These are phyloP conservation scores for Moricandia moricandioides DNA, from an alignment of 345 rosid genomes.

Conservation along the genomic window DNA sequence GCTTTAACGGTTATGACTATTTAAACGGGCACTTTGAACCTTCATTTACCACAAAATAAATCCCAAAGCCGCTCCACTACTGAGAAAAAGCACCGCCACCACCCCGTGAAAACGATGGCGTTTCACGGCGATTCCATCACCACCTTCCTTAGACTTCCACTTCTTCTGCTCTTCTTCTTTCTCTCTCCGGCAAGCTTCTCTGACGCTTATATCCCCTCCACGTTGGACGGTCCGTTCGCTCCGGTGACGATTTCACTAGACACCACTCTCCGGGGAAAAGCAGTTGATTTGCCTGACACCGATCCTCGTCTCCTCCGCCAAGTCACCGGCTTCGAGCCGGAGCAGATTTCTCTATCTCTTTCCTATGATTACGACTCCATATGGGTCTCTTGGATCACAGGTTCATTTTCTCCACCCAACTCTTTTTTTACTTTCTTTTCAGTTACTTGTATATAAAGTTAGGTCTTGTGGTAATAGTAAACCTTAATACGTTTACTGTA, in stretches of 20 bases:
- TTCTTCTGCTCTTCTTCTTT: conserved; percentile 12
- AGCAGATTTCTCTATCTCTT: conserved; percentile 66
- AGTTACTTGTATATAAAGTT: background rate
- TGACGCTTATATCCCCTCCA: conserved; percentile 42
- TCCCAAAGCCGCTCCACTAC: conserved; percentile 7
- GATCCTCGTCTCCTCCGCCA: conserved; percentile 61
- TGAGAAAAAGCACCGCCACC: conserved; percentile 29
- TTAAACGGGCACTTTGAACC: conserved; percentile 1
- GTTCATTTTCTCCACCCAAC: conserved; percentile 24
- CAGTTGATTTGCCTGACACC: conserved; percentile 62
- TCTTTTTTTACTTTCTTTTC: background rate
- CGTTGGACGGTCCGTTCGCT: conserved; percentile 59
- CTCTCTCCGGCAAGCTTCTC: conserved; percentile 6
- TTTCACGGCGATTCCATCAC: background rate
- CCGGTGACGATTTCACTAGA: conserved; percentile 64
- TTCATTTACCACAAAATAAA: background rate
- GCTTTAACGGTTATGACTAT: conserved; percentile 20
- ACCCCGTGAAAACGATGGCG: conserved; percentile 31
- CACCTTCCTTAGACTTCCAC: background rate
- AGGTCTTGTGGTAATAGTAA: conserved; percentile 16
- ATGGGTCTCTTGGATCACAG: conserved; percentile 83
- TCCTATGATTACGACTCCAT: conserved; percentile 56
- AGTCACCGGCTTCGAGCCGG: conserved; percentile 55
- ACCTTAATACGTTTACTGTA: no score
- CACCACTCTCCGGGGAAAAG: conserved; percentile 53